Evolutionary conservation across 78 protist genomes (phyloP), one percentile per base, ranked within the genome.

Genomic region (Dictyostelium brefeldianum): DNA sequence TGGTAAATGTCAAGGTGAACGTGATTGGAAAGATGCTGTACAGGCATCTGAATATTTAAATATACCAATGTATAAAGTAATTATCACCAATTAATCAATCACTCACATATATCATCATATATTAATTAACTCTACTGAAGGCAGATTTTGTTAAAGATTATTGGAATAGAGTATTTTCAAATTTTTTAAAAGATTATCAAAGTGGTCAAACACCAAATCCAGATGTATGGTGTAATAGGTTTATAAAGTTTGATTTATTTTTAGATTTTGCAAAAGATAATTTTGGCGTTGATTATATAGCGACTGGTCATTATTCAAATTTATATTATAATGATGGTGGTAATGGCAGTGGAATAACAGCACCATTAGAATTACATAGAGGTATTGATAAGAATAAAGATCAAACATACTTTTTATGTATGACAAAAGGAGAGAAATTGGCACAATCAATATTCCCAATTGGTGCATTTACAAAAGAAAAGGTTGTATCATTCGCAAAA

Each of bases 201-300:
- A 53, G 36, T 9, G 97, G 98, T 1, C 31, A n/a, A 46, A 97
- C 97, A 50, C 98, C 97, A 3, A 97, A 97, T 50, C 98, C 98
- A 0, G 97, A 97, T 79, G 94, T 96, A 25, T 48, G 70, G 47
- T 97, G 98, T 91, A 97, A 97, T 83, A 43, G 95, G 65, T 89
- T 90, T 7, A 96, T 97, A 83, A 97, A 97, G 43, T 97, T 97
- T 80, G 87, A 94, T 67, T 80, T 47, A 27, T 95, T 96, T 51
- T 27, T 56, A 17, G 84, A 64, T 59, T 81, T 87, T 79, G 96
- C 95, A 7, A 57, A 73, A 51, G 46, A 77, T 7, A 15, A 25
- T 14, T 57, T 94, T 8, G 96, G 96, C 14, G 92, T 90, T 3
- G 96, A 91, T 29, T 36, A 22, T 27, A 65, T 94, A 5, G 96